Evolutionary conservation across 1,139 yeast species (phyloP), one percentile per base, ranked within the genome.

Genomic region (Lodderomyces oxycetoniae): DNA sequence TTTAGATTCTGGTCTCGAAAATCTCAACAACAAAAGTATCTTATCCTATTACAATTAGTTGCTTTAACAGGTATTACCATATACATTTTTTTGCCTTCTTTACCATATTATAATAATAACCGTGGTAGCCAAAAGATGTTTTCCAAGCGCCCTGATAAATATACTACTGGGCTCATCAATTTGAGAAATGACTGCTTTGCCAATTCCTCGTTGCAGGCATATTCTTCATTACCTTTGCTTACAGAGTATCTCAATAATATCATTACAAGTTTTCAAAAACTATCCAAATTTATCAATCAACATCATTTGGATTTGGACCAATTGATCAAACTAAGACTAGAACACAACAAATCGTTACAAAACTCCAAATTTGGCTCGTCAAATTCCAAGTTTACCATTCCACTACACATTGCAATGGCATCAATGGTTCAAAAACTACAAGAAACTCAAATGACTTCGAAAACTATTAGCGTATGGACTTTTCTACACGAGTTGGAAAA

Each of bases 151-250:
- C 79, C 79, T n/a, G 93, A 79, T 49, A 79, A 74, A 45, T 67
- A 77, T 50, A 83, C 95, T 11, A 86, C 93, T 0, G 96, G 96
- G 3, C 63, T 89, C 31, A 68, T 80, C 45, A 91, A 89, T 55
- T 68, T 80, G 44, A 74, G 91, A 40, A 86, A 86, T 48, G 96
- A 88, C 53, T 89, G 97, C 56, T 89, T 86, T 60, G 96, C 95
- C 41, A 89, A 91, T 51, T 77, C 94, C n/a, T 80, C 89, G 1
- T 53, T 91, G 15, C 97, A 89, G 55, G 93, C 96, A 0, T 71
- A 89, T 41, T 78, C 87, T 11, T 63, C 94, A 0, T 57, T 85
- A 20, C 81, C 88, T 0, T 68, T 70, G 0, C 55, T 88, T 34
- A 77, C 79, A 21, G 67, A 61, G 11, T 88, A 86, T 49, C 61